These are phyloP conservation scores for Theobroma grandiflorum DNA, from an alignment of 441 rosid species.

Conservation along the genomic window DNA sequence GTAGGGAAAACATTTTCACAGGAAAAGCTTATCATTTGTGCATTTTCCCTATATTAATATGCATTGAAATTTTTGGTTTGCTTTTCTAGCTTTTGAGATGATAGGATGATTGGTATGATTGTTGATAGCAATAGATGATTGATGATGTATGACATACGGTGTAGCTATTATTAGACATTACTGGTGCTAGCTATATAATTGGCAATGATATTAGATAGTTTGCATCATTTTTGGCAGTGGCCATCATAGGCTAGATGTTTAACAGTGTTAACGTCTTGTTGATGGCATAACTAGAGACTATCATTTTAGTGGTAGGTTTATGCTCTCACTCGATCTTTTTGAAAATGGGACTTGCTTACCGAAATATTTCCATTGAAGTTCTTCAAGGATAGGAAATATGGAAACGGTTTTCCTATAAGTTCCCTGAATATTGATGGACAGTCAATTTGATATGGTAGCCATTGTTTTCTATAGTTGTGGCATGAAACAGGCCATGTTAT, in stretches of 20 bases:
- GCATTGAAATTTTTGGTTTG: no score
- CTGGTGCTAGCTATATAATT: no score
- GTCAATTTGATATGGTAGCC: neutral
- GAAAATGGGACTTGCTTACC: neutral
- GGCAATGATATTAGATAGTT: neutral
- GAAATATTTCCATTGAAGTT: neutral
- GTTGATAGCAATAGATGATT: no score
- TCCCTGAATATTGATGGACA: neutral
- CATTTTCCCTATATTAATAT: no score
- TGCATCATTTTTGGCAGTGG: neutral
- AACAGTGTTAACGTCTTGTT: neutral
- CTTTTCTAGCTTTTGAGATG: no score
- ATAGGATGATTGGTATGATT: no score
- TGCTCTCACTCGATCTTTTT: neutral
- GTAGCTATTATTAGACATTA: no score
- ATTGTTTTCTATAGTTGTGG: constrained; percentile 6
- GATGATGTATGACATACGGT: no score
- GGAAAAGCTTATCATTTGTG: no score
- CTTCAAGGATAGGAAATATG: neutral
- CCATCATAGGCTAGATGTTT: neutral
- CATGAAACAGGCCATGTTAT: neutral
- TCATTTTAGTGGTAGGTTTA: constrained; percentile 11
- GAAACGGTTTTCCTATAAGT: constrained; percentile 12
- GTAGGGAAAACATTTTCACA: no score
- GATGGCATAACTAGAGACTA: neutral